phyloP scores from a whole-genome alignment of 2,329 filamentous ascomycete species.

The Hypoxylon sp. region DNA sequence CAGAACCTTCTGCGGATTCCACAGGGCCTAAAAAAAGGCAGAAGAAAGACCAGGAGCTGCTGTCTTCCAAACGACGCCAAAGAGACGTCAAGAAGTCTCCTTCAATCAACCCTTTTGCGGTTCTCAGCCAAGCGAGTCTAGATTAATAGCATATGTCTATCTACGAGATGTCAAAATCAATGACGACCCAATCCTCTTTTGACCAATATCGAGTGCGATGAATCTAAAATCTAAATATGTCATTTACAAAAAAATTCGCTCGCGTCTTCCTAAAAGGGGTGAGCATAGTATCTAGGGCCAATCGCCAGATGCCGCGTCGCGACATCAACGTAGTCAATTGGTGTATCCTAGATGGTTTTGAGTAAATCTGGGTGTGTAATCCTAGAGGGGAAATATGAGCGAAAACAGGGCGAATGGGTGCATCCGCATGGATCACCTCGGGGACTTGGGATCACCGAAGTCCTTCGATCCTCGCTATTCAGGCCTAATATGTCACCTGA shows the following conservation, averaged over 20 bases:
- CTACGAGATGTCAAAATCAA: background rate
- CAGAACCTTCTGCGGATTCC: background rate
- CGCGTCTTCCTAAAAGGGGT: background rate
- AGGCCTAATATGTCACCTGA: conserved; percentile 41
- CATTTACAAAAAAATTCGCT: background rate
- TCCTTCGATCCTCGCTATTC: conserved; percentile 23
- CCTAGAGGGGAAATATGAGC: background rate
- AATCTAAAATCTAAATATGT: background rate
- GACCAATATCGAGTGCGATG: background rate
- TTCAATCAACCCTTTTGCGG: conserved; percentile 48
- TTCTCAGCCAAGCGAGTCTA: conserved; percentile 43
- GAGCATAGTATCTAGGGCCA: background rate
- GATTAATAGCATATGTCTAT: conserved; percentile 16
- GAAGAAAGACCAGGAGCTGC: conserved; percentile 24
- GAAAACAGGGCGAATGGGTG: background rate
- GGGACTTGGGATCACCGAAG: conserved; percentile 40
- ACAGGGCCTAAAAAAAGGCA: conserved; percentile 30
- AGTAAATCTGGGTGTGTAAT: background rate
- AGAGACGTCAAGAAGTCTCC: conserved; percentile 24
- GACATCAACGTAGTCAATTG: background rate
- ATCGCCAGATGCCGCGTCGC: background rate
- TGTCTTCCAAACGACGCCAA: conserved; percentile 19
- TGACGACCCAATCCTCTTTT: background rate
- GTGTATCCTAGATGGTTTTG: background rate
- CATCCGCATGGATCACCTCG: conserved; percentile 25